Percentiles rank a stretch among this genome's conserved stretches.
Conservation (phyloP, 108 stramenopile species). For the Nannochloropsis oceanica region DNA sequence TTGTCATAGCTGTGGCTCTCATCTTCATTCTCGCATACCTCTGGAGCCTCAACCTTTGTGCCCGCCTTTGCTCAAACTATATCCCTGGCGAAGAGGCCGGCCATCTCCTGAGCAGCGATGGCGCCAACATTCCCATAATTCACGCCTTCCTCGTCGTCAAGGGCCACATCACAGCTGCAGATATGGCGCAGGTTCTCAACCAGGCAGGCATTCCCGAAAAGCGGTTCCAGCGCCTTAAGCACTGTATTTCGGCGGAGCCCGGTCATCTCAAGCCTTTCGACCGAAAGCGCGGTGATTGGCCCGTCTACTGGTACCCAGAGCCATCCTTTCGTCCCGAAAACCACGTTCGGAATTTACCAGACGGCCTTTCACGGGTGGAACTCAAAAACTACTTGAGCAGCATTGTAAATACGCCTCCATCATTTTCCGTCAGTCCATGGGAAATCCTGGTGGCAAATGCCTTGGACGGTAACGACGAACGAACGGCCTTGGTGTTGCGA, state of each 20-base stretch:
- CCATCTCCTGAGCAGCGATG: background rate
- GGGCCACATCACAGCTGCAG: background rate
- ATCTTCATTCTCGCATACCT: too few relatives aligned
- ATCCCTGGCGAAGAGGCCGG: background rate
- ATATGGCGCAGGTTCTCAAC: background rate
- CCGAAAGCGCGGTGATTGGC: background rate
- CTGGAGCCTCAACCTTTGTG: too few relatives aligned
- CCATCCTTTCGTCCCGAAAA: background rate
- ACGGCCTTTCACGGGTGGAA: background rate
- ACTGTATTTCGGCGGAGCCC: background rate
- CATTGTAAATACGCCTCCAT: background rate
- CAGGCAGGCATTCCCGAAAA: background rate
- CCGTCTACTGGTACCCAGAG: background rate
- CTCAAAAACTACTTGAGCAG: background rate
- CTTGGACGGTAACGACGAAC: background rate
- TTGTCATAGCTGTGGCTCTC: too few relatives aligned
- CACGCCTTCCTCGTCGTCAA: background rate
- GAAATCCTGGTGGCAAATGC: background rate
- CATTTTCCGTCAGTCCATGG: background rate
- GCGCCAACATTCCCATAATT: background rate
- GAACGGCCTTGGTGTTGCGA: background rate
- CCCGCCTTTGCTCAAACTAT: background rate
- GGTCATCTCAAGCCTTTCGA: background rate
- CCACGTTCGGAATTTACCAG: background rate
- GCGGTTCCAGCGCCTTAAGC: background rate